These are phyloP conservation scores for Nannizzia gypsea DNA, from an alignment of 2,329 filamentous ascomycete species.

Conservation along the genomic window DNA sequence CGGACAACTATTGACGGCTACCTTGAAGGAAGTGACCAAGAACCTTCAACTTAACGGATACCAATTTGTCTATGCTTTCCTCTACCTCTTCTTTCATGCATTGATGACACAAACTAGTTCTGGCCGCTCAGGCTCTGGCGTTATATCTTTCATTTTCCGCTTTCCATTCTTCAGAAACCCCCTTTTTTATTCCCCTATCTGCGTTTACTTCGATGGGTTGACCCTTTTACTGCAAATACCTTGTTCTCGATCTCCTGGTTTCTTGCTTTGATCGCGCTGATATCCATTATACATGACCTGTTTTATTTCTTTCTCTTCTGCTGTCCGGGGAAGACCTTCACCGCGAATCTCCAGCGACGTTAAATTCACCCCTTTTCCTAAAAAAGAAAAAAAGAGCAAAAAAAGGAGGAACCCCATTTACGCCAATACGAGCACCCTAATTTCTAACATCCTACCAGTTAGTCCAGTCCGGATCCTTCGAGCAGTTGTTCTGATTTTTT, in stretches of 20 bases:
- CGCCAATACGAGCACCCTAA: too few species aligned
- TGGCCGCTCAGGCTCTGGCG: neutral
- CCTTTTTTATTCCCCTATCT: neutral
- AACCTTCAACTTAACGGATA: constrained; percentile 16
- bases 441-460: too few species aligned
- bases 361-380: too few species aligned
- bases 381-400: too few species aligned
- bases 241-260: neutral
- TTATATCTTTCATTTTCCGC: neutral
- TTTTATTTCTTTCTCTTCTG: neutral
- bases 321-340: neutral
- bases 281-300: neutral
- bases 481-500: too few species aligned
- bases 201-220: neutral
- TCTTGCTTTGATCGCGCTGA: neutral
- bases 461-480: too few species aligned
- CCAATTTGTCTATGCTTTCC: neutral
- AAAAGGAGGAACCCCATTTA: too few species aligned
- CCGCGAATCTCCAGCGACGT: neutral
- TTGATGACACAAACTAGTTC: constrained; percentile 3
- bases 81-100: neutral
- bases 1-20: constrained; percentile 92
- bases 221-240: neutral
- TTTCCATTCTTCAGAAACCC: neutral
- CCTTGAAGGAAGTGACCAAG: constrained; percentile 10